Evolutionary conservation across 305 asterid species (phyloP).

Genomic region (Coffea humblotiana): DNA sequence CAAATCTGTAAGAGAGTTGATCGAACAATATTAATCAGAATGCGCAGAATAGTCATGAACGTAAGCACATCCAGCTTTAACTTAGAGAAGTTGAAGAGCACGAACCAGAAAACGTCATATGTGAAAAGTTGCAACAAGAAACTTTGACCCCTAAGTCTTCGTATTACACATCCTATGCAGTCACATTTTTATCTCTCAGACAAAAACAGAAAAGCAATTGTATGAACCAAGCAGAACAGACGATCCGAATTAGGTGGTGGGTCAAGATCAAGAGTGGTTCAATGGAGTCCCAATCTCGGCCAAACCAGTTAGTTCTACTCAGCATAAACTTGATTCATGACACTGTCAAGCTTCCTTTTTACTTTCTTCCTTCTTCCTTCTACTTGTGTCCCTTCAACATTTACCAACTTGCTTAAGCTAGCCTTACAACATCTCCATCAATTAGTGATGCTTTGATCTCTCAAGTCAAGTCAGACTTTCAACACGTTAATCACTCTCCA

Average conservation of each 20-base stretch:
- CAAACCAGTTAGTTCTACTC: background rate
- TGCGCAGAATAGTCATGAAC: background rate
- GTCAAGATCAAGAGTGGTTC: background rate
- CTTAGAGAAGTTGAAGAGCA: background rate
- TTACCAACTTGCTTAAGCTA: background rate
- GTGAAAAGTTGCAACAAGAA: background rate
- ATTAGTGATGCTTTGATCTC: too few relatives aligned
- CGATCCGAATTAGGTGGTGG: background rate
- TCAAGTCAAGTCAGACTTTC: too few relatives aligned
- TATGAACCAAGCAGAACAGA: background rate
- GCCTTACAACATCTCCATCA: background rate
- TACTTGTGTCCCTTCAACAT: background rate
- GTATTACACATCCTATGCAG: too few relatives aligned
- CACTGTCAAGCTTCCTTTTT: background rate
- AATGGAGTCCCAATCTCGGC: background rate
- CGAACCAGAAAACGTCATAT: background rate
- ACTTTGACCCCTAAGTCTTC: background rate
- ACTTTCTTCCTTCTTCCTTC: too few relatives aligned
- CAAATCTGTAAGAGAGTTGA: slow-evolving; percentile 58
- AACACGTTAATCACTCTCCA: too few relatives aligned
- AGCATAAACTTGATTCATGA: background rate
- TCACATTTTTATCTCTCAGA: background rate
- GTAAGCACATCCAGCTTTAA: background rate
- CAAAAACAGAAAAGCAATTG: background rate
- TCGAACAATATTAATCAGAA: background rate